Base-by-base conservation (phyloP, 768 basidiomycete genomes). In the Floccularia luteovirens region DNA sequence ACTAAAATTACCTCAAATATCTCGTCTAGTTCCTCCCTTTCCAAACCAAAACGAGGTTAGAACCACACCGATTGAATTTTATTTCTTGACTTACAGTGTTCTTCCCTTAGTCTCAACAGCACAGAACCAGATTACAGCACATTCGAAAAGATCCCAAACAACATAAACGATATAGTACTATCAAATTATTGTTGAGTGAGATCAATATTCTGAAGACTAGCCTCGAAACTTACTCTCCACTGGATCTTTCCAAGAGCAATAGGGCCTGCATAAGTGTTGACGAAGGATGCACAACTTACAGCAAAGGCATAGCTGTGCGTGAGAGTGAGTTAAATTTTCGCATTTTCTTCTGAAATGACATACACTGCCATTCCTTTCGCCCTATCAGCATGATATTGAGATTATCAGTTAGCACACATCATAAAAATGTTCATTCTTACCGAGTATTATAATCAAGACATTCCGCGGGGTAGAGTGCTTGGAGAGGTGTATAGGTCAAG, bases 311-410 rank as follows among this genome's bases (percentile, higher is more conserved):
- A 67, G 22, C 66, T 69, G 12, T 12, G 30, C 25, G 11, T 20
- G 12, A 31, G 13, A 31, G 20, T 10, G 10, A 12, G 19, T 31
- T 3, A 27, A 13, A 17, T 12, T 33, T 31, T n/a, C n/a, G n/a
- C n/a, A n/a, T n/a, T n/a, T n/a, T n/a, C n/a, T n/a, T n/a, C n/a
- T n/a, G n/a, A n/a, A n/a, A 34, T 16, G 19, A 30, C 70, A 43
- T 60, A 76, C 59, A 73, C 51, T 3, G 75, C 75, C 65, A 81
- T 75, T 42, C 77, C 77, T 53, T 79, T 79, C 4, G 77, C 76
- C 31, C 77, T 64, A 24, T 6, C 27, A 37, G 25, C 16, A 17
- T 6, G 16, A 23, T 16, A 31, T 17, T 43, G 16, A 14, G 25
- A 16, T 22, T 23, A 14, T 24, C 16, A 24, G 12, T 7, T 24